These are phyloP conservation scores for Claviceps cyperi DNA, from an alignment of 2,329 filamentous ascomycete species.

Conservation along the genomic window DNA sequence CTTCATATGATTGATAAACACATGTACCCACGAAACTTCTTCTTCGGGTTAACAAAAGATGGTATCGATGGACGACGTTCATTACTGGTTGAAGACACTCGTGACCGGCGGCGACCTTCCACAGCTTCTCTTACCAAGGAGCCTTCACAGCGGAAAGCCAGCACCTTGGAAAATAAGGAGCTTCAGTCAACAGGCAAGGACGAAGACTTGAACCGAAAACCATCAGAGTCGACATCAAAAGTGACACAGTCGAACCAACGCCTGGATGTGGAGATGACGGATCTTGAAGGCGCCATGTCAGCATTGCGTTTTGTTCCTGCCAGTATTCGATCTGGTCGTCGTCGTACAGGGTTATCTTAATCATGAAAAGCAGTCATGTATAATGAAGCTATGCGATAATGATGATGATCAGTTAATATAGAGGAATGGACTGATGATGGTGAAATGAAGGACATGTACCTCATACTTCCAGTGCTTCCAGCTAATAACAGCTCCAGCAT, in stretches of 20 bases:
- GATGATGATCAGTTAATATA: conserved; percentile 17
- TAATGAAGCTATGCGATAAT: conserved; percentile 11
- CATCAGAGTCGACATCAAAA: conserved; percentile 7
- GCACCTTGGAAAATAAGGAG: conserved; percentile 15
- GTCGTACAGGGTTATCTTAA: conserved; percentile 38
- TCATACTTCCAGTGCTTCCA: conserved; percentile 10
- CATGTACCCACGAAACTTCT: conserved; percentile 75
- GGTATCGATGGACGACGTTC: conserved; percentile 80
- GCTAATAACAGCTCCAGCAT: not conserved
- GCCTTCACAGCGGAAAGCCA: conserved; percentile 16
- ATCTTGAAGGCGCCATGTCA: conserved; percentile 54
- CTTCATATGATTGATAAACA: conserved; percentile 92
- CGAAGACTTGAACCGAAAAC: conserved; percentile 9
- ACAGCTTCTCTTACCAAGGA: conserved; percentile 20
- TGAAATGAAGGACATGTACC: conserved; percentile 23
- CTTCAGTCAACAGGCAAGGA: conserved; percentile 1
- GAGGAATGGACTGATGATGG: conserved; percentile 14
- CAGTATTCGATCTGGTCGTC: conserved; percentile 50
- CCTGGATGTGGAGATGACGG: conserved; percentile 43
- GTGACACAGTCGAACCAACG: conserved; percentile 10
- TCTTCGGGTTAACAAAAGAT: conserved; percentile 73
- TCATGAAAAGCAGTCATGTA: conserved; percentile 17
- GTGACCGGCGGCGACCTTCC: conserved; percentile 35
- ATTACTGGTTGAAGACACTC: conserved; percentile 49
- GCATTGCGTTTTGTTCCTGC: conserved; percentile 56